Conservation (phyloP, 345 rosid species). For the Populus davidiana region DNA sequence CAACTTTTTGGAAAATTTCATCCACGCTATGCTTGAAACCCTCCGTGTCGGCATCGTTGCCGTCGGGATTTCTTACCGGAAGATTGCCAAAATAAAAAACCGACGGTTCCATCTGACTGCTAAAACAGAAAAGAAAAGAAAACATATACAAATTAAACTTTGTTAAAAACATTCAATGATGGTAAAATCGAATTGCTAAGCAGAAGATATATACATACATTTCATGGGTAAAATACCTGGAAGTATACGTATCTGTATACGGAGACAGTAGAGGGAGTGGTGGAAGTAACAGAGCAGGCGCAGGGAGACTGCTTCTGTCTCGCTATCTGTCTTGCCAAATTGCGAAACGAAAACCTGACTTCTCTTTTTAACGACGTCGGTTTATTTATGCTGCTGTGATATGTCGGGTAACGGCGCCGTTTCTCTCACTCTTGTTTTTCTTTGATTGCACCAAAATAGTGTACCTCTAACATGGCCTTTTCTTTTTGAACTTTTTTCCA, state of each 20-base stretch:
- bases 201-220: too few relatives aligned
- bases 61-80: not conserved
- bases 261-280: not conserved
- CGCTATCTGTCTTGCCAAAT: not conserved
- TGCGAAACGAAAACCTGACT: not conserved
- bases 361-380: not conserved
- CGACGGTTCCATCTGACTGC: conserved; percentile 6
- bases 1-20: conserved; percentile 23
- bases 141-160: not conserved
- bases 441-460: not conserved
- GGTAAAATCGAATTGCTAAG: not conserved
- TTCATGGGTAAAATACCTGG: not conserved
- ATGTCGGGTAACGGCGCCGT: not conserved
- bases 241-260: not conserved
- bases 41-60: conserved; percentile 12
- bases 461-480: not conserved
- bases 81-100: not conserved
- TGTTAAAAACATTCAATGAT: not conserved
- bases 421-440: not conserved
- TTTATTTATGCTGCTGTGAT: not conserved
- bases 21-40: conserved; percentile 23
- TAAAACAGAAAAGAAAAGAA: not conserved
- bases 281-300: not conserved
- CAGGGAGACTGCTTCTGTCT: not conserved
- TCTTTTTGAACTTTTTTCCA: too few relatives aligned